Base-by-base conservation (phyloP, 1,139 yeast species). In the Meyerozyma smithsonii region DNA sequence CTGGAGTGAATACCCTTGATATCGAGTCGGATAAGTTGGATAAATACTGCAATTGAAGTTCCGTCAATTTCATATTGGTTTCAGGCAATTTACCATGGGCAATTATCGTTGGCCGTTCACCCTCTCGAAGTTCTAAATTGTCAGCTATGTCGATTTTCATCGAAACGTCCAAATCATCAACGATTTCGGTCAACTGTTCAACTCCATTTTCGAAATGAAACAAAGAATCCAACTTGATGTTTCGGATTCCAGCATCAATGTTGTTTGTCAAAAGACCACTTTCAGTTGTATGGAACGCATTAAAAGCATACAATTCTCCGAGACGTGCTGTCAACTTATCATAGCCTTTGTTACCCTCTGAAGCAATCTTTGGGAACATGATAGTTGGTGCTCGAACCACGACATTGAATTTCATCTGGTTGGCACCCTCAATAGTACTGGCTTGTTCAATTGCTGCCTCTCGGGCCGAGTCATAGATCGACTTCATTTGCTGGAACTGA, bases 401-500 rank as follows among this genome's bases (percentile, higher is more conserved):
- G 24, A 94, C 62, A 52, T 89, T 85, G 54, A 92, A 77, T 47
- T 81, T 81, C 59, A 88, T 80, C 47, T 73, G 75, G 37, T 66
- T 74, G 0, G 85, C 79, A 46, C 70, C 72, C 41, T 83, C 82
- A 39, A 83, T 77, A 51, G 75, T 85, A 41, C 65, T 73, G 2
- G 90, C 89, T 54, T 80, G 83, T 41, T 66, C 65, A 7, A 71
- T 64, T 0, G 97, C 97, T 10, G 90, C 87, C 51, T 84, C 88
- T 45, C 98, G 74, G 0, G 97, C 95, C 14, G 77, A 69, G 52
- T 92, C 98, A 58, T 84, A 92, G 12, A 90, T 71, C 2, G 80
- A 79, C 59, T 92, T 92, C 96, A 92, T 88, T 50, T 77, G 77
- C 44, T 81, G 84, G 55, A 94, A 86, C 51, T 85, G 85, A 48